A percentile compares a stretch with the other conserved stretches of the same genome.
phyloP scores from a whole-genome alignment of 371 early-diverging fungal species.

The Sanchytrium tribonematis region DNA sequence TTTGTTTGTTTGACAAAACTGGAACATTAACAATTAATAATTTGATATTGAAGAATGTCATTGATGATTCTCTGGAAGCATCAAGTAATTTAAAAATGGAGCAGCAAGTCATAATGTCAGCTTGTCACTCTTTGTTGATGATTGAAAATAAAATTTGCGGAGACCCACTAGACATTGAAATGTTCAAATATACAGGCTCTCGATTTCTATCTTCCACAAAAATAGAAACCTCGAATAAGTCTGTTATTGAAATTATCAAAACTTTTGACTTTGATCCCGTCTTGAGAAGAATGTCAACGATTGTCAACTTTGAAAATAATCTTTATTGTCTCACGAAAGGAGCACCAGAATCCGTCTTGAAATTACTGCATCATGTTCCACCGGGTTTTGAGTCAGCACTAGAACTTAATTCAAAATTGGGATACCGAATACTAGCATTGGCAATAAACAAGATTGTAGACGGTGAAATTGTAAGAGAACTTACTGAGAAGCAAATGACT shows the following conservation, averaged over 20 bases:
- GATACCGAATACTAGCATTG: conserved; percentile 16
- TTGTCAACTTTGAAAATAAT: too few relatives aligned
- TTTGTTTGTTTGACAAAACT: conserved; percentile 17
- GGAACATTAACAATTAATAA: conserved; percentile 12
- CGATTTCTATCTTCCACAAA: conserved; percentile 2
- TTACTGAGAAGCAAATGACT: conserved; percentile 15
- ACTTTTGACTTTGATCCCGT: conserved; percentile 82
- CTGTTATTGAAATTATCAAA: conserved; percentile 58
- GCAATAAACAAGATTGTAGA: conserved; percentile 40
- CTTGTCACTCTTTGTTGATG: conserved; percentile 59
- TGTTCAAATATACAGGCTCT: conserved; percentile 28
- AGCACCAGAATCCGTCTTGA: conserved; percentile 19
- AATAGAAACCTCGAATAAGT: conserved; percentile 19
- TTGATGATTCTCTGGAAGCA: background rate
- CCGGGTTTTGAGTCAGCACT: too few relatives aligned
- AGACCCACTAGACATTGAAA: conserved; percentile 62
- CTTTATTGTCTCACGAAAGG: conserved; percentile 17
- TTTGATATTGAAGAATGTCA: background rate
- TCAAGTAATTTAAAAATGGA: conserved; percentile 7
- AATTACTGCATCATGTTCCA: conserved; percentile 10
- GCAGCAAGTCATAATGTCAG: conserved; percentile 27
- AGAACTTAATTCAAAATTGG: too few relatives aligned
- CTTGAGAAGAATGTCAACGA: conserved; percentile 79
- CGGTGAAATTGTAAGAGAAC: conserved; percentile 26
- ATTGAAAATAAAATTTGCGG: conserved; percentile 32